A percentile compares a stretch with the other conserved stretches of the same genome.
Evolutionary conservation across 2,329 filamentous ascomycete species (phyloP).

Genomic region (Phaeosphaeriaceae sp.): DNA sequence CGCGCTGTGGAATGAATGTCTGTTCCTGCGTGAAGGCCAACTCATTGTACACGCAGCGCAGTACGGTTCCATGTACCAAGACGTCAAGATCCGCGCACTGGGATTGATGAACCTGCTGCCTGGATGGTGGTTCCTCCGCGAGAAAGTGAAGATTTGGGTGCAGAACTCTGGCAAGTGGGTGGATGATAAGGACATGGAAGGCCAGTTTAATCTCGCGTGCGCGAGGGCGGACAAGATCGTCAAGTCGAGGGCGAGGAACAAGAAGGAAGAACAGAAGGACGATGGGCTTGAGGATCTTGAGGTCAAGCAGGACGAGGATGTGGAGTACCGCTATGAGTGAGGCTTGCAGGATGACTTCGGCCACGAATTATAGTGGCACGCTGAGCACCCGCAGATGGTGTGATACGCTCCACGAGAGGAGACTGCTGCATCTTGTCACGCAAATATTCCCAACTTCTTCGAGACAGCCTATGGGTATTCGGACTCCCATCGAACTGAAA

Average conservation of each 20-base stretch:
- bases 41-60: slow-evolving; percentile 10
- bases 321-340: no score
- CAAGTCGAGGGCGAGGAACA: not conserved
- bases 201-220: not conserved
- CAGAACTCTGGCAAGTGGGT: not conserved
- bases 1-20: slow-evolving; percentile 21
- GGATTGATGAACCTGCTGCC: slow-evolving; percentile 28
- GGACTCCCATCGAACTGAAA: no score
- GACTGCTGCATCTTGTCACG: no score
- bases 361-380: no score
- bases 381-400: no score
- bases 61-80: slow-evolving; percentile 16
- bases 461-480: no score
- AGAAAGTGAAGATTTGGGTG: slow-evolving; percentile 2
- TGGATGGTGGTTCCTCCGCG: slow-evolving; percentile 32
- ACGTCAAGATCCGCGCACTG: slow-evolving; percentile 21
- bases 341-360: no score
- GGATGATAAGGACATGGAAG: not conserved
- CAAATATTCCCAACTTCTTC: no score
- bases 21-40: slow-evolving; percentile 2
- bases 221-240: not conserved
- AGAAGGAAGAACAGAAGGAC: not conserved
- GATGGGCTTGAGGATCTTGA: not conserved
- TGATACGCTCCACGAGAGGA: no score
- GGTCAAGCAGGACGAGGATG: no score